Percentiles rank a stretch among this genome's conserved stretches.
Conservation (phyloP, 116 monocot species). For the Phalaenopsis hybrid region DNA sequence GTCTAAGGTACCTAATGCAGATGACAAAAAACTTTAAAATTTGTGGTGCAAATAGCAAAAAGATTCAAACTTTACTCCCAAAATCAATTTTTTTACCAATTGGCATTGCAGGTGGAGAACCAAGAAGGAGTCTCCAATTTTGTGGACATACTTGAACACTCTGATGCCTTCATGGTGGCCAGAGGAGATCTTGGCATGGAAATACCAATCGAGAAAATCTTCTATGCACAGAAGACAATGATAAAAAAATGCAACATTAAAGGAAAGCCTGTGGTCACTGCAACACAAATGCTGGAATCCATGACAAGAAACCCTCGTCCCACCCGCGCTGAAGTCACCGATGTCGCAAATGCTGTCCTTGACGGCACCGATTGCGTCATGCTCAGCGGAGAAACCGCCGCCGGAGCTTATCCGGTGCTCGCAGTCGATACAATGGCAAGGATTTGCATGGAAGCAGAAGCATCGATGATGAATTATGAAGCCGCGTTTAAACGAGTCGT, state of each 20-base stretch:
- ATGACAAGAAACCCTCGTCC: conserved; percentile 23
- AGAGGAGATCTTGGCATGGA: conserved; percentile 29
- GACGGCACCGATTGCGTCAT: no score
- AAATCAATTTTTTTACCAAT: no score
- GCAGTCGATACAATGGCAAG: conserved; percentile 19
- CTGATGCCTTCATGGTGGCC: conserved; percentile 28
- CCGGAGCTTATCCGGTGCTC: conserved; percentile 22
- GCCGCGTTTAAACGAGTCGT: conserved; percentile 16
- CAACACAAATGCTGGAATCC: conserved; percentile 28
- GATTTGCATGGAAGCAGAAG: conserved; percentile 23
- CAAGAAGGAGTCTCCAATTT: conserved; percentile 24
- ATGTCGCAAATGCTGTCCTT: not conserved
- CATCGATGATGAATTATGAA: conserved; percentile 12
- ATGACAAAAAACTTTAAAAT: no score
- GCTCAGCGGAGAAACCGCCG: conserved; percentile 9
- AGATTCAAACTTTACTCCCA: no score
- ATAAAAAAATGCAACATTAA: conserved; percentile 23
- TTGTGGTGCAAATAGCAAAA: no score
- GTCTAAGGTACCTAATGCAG: conserved; percentile 17
- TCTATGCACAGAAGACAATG: conserved; percentile 25
- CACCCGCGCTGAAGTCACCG: conserved; percentile 23
- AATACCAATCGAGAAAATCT: conserved; percentile 26
- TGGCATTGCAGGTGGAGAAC: conserved; percentile 19
- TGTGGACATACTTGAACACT: conserved; percentile 16
- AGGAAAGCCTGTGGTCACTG: conserved; percentile 24